Evolutionary conservation across 805 yeast genomes (phyloP).

Genomic region (Metschnikowia rubicola): DNA sequence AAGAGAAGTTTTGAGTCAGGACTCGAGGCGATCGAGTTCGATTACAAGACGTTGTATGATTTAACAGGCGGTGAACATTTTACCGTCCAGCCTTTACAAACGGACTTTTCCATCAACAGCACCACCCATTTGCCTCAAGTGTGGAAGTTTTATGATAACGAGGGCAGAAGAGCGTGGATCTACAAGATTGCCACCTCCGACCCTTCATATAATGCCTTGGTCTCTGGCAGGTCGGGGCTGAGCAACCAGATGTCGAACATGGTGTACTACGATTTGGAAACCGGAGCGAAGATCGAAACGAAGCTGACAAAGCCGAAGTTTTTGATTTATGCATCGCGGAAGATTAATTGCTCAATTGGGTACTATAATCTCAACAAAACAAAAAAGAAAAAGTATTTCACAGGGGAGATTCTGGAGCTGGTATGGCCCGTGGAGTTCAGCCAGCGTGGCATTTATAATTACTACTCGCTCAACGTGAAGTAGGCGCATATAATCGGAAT

Average conservation of each 20-base stretch:
- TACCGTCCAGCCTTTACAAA: constrained; percentile 28
- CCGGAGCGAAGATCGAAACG: constrained; percentile 57
- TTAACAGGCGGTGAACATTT: constrained; percentile 38
- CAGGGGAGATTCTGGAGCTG: constrained; percentile 30
- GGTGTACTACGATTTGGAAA: constrained; percentile 57
- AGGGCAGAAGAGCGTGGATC: constrained; percentile 82
- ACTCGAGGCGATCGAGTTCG: constrained; percentile 64
- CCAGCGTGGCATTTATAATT: constrained; percentile 55
- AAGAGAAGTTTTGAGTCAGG: constrained; percentile 24
- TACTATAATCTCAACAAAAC: constrained; percentile 39
- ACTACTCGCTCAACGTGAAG: constrained; percentile 49
- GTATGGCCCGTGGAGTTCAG: constrained; percentile 53
- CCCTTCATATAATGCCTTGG: constrained; percentile 30
- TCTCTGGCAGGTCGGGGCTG: constrained; percentile 10
- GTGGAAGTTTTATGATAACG: constrained; percentile 55
- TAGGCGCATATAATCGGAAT: background rate
- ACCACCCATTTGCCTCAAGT: constrained; percentile 28
- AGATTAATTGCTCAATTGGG: constrained; percentile 54
- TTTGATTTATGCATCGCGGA: constrained; percentile 50
- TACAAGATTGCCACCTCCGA: constrained; percentile 42
- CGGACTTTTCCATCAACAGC: constrained; percentile 24
- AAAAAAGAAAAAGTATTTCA: constrained; percentile 29
- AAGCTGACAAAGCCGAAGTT: constrained; percentile 46
- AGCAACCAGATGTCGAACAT: constrained; percentile 30
- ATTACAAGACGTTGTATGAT: constrained; percentile 52